Evolutionary conservation across 192 early-diverging fungal species (phyloP).

Genomic region (Coemansia erecta): DNA sequence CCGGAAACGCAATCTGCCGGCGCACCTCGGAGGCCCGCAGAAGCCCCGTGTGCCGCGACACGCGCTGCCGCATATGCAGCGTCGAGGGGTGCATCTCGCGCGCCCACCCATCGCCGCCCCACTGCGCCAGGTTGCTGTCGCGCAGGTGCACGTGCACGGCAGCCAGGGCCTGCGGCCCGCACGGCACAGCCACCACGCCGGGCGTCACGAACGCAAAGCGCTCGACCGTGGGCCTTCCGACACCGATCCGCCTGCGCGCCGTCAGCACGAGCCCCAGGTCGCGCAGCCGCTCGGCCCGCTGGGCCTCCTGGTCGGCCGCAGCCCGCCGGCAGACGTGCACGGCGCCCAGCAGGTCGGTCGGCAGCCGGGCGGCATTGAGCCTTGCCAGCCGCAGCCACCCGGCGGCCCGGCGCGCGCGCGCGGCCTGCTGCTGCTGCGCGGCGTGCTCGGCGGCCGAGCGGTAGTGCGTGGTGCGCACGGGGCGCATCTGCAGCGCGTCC

Average conservation of each 20-base stretch:
- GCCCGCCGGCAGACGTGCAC: slow-evolving; percentile 10
- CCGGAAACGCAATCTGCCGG: slow-evolving; percentile 77
- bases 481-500: slow-evolving; percentile 28
- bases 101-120: not conserved
- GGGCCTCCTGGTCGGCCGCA: too few relatives aligned
- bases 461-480: slow-evolving; percentile 9
- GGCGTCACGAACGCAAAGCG: slow-evolving; percentile 45
- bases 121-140: not conserved
- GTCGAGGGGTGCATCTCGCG: slow-evolving; percentile 20
- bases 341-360: slow-evolving; percentile 17
- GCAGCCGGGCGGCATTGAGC: slow-evolving; percentile 21
- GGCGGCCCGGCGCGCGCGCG: slow-evolving; percentile 1
- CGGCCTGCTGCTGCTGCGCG: not conserved
- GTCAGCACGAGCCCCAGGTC: slow-evolving; percentile 5
- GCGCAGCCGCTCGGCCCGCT: slow-evolving; percentile 8
- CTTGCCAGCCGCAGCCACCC: slow-evolving; percentile 25
- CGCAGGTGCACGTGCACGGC: slow-evolving; percentile 32
- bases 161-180: slow-evolving; percentile 13
- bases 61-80: slow-evolving; percentile 33
- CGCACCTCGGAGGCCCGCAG: slow-evolving; percentile 60
- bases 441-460: slow-evolving; percentile 7
- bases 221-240: not conserved
- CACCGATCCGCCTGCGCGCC: too few relatives aligned
- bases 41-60: slow-evolving; percentile 43
- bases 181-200: slow-evolving; percentile 18